phyloP scores from a whole-genome alignment of 2,329 filamentous ascomycete genomes.

The Cadophora gregata region DNA sequence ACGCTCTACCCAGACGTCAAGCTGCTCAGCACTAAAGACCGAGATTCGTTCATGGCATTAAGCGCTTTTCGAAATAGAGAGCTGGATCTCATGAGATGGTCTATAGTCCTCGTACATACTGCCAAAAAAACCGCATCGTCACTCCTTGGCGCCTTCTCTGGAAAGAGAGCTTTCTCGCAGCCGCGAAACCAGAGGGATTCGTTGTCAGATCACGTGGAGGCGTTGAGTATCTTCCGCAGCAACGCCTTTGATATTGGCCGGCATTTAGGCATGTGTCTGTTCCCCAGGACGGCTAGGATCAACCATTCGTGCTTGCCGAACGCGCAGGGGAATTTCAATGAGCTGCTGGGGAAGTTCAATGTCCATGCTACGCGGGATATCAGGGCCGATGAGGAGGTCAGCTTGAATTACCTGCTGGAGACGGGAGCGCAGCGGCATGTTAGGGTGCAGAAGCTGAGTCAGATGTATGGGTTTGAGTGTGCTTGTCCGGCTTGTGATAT shows the following conservation, averaged over 20 bases:
- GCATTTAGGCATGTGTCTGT: constrained; percentile 31
- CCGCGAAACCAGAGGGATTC: constrained; percentile 7
- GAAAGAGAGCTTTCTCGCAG: background rate
- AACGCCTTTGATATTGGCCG: constrained; percentile 35
- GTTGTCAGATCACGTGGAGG: constrained; percentile 28
- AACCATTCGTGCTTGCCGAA: constrained; percentile 41
- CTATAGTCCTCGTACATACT: constrained; percentile 26
- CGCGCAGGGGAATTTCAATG: constrained; percentile 39
- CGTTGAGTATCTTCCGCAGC: constrained; percentile 38
- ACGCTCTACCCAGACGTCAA: constrained; percentile 30
- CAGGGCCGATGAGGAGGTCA: constrained; percentile 34
- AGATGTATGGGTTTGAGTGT: constrained; percentile 37
- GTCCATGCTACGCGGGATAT: constrained; percentile 39
- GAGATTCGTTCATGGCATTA: constrained; percentile 23
- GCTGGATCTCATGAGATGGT: constrained; percentile 22
- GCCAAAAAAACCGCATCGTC: background rate
- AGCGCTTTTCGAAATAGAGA: constrained; percentile 27
- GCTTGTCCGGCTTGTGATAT: constrained; percentile 35
- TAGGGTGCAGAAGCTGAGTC: constrained; percentile 26
- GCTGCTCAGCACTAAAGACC: constrained; percentile 26
- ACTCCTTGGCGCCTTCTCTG: background rate
- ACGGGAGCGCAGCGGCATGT: constrained; percentile 19
- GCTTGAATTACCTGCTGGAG: constrained; percentile 35
- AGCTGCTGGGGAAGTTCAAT: constrained; percentile 31
- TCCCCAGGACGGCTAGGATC: constrained; percentile 35